Evolutionary conservation across 768 basidiomycete species (phyloP), one percentile per base, ranked within the genome.

Genomic region (Tulasnella sp.): DNA sequence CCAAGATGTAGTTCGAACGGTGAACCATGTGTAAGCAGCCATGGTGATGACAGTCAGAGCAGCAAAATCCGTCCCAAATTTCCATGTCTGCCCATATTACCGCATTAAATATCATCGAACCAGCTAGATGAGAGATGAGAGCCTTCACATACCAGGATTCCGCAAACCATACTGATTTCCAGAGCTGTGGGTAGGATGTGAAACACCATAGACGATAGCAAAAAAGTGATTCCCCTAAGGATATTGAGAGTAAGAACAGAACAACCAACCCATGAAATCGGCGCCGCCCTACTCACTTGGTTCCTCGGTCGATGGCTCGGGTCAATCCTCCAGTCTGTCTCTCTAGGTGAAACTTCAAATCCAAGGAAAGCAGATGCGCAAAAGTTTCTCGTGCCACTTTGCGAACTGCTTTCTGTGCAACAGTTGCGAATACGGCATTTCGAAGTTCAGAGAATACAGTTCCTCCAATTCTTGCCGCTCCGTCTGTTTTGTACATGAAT

Each of bases 61-160:
- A 3, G 95, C 93, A 65, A 92, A 99, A 63, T 95, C 83, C 83
- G 84, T 90, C 7, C 95, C 95, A 60, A 95, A 99, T 62, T 96
- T 93, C 61, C 87, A 98, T 1, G 89, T 92, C 91, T 95, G 51
- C 32, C 19, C 8, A 24, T 4, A 37, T 52, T n/a, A n/a, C n/a
- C n/a, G n/a, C n/a, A n/a, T n/a, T n/a, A n/a, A n/a, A n/a, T n/a
- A n/a, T 15, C 25, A 19, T 13, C 27, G 39, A 41, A 39, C 2
- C 16, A 2, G 6, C 6, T 10, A 41, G 10, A 12, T 24, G 13
- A 19, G n/a, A n/a, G n/a, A n/a, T n/a, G n/a, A n/a, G 29, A 13
- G 32, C 10, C 12, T 12, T 33, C 28, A 64, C 83, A 20, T 59
- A 91, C 92, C 66, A 99, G 66, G 55, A 99, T 99, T 44, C 92